Conservation (phyloP, 306 rosid genomes). For the Astragalus glycyphyllos region DNA sequence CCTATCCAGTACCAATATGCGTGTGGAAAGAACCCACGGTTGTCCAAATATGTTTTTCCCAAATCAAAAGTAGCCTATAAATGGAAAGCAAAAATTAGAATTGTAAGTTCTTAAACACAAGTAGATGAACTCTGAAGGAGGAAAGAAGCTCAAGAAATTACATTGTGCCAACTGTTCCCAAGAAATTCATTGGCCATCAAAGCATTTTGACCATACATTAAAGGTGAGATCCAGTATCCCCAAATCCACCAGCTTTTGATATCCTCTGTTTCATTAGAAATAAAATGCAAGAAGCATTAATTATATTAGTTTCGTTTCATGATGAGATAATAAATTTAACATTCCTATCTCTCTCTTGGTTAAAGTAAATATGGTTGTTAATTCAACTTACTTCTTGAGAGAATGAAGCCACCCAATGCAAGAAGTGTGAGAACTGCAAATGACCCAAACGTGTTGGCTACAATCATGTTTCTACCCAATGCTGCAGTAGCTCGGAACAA, state of each 20-base stretch:
- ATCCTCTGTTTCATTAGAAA: slow-evolving; percentile 46
- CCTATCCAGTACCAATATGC: slow-evolving; percentile 70
- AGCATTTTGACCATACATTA: slow-evolving; percentile 65
- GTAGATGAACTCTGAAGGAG: not conserved
- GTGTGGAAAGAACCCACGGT: slow-evolving; percentile 47
- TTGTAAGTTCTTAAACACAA: not conserved
- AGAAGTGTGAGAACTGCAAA: slow-evolving; percentile 47
- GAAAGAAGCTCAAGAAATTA: slow-evolving; percentile 42
- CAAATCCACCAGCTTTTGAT: slow-evolving; percentile 60
- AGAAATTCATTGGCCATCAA: slow-evolving; percentile 57
- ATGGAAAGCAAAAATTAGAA: slow-evolving; percentile 14
- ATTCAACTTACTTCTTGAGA: slow-evolving; percentile 48
- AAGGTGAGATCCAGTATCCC: slow-evolving; percentile 67
- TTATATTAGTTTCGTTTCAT: slow-evolving; percentile 7
- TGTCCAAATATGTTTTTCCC: slow-evolving; percentile 35
- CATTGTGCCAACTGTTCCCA: slow-evolving; percentile 52
- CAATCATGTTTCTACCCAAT: slow-evolving; percentile 53
- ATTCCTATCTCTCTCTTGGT: not conserved
- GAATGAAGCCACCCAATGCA: slow-evolving; percentile 55
- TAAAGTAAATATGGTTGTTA: not conserved
- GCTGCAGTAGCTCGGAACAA: slow-evolving; percentile 54
- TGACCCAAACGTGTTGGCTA: slow-evolving; percentile 54
- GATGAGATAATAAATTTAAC: not conserved
- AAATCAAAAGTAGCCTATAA: slow-evolving; percentile 28
- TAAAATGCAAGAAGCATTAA: slow-evolving; percentile 28